Evolutionary conservation across 2,329 filamentous ascomycete genomes (phyloP), one percentile per base, ranked within the genome.

Genomic region (Apiospora marii): DNA sequence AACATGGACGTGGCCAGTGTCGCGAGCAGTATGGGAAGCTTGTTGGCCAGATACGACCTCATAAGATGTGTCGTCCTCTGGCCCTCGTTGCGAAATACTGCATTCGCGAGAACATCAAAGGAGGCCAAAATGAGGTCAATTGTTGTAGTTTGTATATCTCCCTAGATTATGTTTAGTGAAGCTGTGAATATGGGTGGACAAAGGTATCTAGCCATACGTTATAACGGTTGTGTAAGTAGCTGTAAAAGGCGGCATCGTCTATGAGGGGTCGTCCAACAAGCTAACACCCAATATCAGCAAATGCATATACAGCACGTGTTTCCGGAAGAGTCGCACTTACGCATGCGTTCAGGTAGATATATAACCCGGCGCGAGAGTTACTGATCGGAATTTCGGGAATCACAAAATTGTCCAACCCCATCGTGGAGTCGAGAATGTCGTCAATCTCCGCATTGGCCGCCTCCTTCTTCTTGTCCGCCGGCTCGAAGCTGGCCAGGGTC

Each of bases 51-150:
- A 80, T 96, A 99, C 0, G 95, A 97, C 48, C 94, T 92, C 70
- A 98, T 87, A 24, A 96, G 84, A 73, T 95, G 92, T 72, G 94
- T 93, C 7, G 87, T 85, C 72, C 86, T 86, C 58, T 83, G 83
- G 0, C 85, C 85, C 74, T 90, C 88, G 61, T 86, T 88, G 7
- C 87, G 90, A 76, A 96, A 94, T 74, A 96, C 93, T 6, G 93
- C 93, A 78, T 97, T 97, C 48, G 95, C 93, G 22, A 99, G 86
- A 6, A 97, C 89, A 77, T 98, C 95, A 78, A 99, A 98, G 0
- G 95, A 92, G 1, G 95, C 94, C 13, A 96, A 89, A 58, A 98
- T 93, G 1, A 98, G 86, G 77, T 98, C 95, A 71, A 94, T 90
- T 0, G 93, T 91, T 64, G 94, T 91, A 16, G 90, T 88, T 81